Evolutionary conservation across 257 asterid genomes (phyloP).

Genomic region (Thymus mandschuricus): DNA sequence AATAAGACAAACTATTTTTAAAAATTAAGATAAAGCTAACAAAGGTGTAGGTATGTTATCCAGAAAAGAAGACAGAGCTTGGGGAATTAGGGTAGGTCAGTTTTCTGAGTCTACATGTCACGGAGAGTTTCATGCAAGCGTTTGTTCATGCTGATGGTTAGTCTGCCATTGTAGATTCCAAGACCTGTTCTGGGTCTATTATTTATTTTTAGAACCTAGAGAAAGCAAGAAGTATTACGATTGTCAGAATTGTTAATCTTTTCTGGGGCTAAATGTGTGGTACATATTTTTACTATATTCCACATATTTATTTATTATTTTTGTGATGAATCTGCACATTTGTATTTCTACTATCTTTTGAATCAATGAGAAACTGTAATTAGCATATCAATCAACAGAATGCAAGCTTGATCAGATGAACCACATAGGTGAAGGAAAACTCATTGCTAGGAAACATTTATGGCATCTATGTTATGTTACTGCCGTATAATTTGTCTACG

Average conservation of each 20-base stretch:
- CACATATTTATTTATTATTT: not conserved
- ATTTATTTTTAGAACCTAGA: not conserved
- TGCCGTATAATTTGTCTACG: not conserved
- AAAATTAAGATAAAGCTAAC: not conserved
- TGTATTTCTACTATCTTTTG: not conserved
- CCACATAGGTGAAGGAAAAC: constrained; percentile 17
- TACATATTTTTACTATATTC: not conserved
- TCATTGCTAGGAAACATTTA: not conserved
- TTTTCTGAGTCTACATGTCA: constrained; percentile 5
- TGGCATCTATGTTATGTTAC: not conserved
- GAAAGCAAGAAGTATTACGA: constrained; percentile 6
- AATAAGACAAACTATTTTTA: not conserved
- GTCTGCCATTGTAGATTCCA: not conserved
- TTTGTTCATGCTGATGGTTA: not conserved
- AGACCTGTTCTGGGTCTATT: not conserved
- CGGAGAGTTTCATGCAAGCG: not conserved
- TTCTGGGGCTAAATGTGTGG: not conserved
- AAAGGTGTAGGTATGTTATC: not conserved
- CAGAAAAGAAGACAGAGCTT: not conserved
- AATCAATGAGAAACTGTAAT: not conserved
- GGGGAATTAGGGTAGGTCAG: not conserved
- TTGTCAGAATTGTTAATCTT: not conserved
- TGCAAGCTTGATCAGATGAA: constrained; percentile 9
- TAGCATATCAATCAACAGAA: not conserved
- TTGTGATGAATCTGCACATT: not conserved